phyloP scores from a whole-genome alignment of 768 basidiomycete species.

The Hysterangium stoloniferum region DNA sequence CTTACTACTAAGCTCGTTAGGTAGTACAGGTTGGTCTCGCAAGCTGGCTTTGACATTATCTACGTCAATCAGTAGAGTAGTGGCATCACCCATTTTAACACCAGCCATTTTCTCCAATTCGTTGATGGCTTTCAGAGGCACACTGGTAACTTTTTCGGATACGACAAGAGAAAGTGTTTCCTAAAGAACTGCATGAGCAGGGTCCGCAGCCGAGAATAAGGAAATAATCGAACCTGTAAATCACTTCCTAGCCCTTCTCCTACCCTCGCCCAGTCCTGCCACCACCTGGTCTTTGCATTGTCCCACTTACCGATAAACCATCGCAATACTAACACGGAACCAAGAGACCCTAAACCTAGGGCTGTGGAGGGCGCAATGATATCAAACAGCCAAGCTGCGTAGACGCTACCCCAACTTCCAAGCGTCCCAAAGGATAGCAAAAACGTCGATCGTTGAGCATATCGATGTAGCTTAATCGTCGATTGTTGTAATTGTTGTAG shows the following conservation, averaged over 20 bases:
- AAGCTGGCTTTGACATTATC: background rate
- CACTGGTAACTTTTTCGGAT: constrained; percentile 42
- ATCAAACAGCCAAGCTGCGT: constrained; percentile 48
- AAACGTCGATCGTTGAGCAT: constrained; percentile 51
- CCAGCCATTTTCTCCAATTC: constrained; percentile 35
- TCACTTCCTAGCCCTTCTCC: constrained; percentile 58
- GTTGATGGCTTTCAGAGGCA: constrained; percentile 43
- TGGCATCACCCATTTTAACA: constrained; percentile 39
- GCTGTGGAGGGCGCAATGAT: constrained; percentile 43
- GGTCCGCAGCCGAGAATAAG: constrained; percentile 6
- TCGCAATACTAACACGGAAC: constrained; percentile 40
- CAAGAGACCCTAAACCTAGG: constrained; percentile 49
- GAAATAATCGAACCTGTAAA: constrained; percentile 39
- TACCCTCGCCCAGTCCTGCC: constrained; percentile 57
- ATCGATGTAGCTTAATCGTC: constrained; percentile 52
- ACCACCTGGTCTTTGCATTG: constrained; percentile 56
- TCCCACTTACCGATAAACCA: constrained; percentile 68
- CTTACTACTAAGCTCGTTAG: too few species aligned
- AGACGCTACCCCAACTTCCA: constrained; percentile 45
- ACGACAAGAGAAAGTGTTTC: constrained; percentile 37
- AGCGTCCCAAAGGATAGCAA: constrained; percentile 41
- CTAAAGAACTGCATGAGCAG: constrained; percentile 26
- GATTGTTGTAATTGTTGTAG: constrained; percentile 47
- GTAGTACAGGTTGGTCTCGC: background rate
- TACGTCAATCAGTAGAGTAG: constrained; percentile 28